phyloP scores from a whole-genome alignment of 495 filamentous ascomycete species.

The Xylona heveae region DNA sequence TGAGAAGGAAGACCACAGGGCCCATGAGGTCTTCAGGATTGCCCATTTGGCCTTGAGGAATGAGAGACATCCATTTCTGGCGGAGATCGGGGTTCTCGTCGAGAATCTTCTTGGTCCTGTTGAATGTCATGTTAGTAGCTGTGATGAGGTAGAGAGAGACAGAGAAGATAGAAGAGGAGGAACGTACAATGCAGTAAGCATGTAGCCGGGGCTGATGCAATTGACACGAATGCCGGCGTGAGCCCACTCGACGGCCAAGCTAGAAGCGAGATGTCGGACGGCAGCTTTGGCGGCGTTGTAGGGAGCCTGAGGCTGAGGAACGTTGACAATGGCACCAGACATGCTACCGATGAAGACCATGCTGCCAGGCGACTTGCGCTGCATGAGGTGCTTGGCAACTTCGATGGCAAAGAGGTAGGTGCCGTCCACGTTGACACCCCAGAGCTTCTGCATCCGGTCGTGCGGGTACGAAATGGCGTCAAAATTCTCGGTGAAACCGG shows the following conservation, averaged over 20 bases:
- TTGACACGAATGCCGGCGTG: constrained; percentile 69
- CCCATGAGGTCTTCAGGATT: constrained; percentile 85
- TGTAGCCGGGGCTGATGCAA: constrained; percentile 80
- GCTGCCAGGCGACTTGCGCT: constrained; percentile 52
- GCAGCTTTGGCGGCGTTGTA: constrained; percentile 46
- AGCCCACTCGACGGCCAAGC: constrained; percentile 80
- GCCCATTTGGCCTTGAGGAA: constrained; percentile 83
- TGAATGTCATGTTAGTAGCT: constrained; percentile 5
- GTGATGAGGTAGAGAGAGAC: constrained; percentile 7
- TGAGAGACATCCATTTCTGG: constrained; percentile 73
- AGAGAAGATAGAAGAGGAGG: neutral
- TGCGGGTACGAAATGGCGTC: constrained; percentile 72
- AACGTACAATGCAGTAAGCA: constrained; percentile 75
- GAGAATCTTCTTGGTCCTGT: constrained; percentile 79
- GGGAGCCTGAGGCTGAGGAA: constrained; percentile 70
- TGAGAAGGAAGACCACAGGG: constrained; percentile 71
- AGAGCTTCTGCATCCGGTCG: constrained; percentile 77
- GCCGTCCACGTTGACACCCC: constrained; percentile 86
- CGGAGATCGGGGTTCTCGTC: constrained; percentile 79
- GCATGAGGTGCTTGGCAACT: constrained; percentile 78
- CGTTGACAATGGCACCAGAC: constrained; percentile 79
- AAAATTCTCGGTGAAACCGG: constrained; percentile 92
- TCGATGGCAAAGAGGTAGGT: constrained; percentile 75
- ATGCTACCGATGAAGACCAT: constrained; percentile 94
- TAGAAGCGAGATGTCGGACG: constrained; percentile 60